Conservation (phyloP, 2,329 filamentous ascomycete genomes). For the Talaromyces sp. region DNA sequence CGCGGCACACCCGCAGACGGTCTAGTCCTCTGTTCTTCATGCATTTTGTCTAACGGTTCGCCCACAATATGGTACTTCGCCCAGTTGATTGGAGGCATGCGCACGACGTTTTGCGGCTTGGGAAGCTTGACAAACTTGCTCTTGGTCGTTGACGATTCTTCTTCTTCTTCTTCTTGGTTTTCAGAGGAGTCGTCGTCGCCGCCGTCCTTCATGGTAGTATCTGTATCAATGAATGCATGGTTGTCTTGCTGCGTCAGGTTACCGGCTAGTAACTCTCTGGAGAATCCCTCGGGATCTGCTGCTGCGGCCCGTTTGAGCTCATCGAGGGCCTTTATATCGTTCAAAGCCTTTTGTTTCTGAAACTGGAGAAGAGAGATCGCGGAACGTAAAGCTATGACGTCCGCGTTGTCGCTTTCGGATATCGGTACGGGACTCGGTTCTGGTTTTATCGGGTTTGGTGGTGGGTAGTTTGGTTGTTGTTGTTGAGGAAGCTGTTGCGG, state of each 20-base stretch:
- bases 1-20: constrained; percentile 48
- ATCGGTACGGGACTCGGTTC: constrained; percentile 41
- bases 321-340: constrained; percentile 67
- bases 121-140: constrained; percentile 62
- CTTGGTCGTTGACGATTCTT: neutral
- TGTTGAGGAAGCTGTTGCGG: neutral
- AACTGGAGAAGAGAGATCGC: constrained; percentile 83
- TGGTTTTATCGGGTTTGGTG: constrained; percentile 26
- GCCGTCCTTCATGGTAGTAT: constrained; percentile 28
- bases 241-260: constrained; percentile 45
- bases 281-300: constrained; percentile 65
- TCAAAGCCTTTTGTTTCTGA: constrained; percentile 70
- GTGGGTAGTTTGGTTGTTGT: constrained; percentile 13
- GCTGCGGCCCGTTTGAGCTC: constrained; percentile 66
- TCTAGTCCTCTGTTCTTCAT: constrained; percentile 67
- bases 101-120: constrained; percentile 72
- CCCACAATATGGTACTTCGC: constrained; percentile 88
- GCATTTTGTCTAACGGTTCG: constrained; percentile 74
- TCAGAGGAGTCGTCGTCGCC: constrained; percentile 16
- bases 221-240: constrained; percentile 30
- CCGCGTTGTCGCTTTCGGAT: constrained; percentile 60
- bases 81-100: constrained; percentile 91
- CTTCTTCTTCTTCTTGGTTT: neutral
- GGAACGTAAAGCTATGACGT: constrained; percentile 79
- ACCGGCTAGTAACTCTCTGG: constrained; percentile 61